These are phyloP conservation scores for Lactarius evosmus DNA, from an alignment of 768 basidiomycete genomes.

Conservation along the genomic window DNA sequence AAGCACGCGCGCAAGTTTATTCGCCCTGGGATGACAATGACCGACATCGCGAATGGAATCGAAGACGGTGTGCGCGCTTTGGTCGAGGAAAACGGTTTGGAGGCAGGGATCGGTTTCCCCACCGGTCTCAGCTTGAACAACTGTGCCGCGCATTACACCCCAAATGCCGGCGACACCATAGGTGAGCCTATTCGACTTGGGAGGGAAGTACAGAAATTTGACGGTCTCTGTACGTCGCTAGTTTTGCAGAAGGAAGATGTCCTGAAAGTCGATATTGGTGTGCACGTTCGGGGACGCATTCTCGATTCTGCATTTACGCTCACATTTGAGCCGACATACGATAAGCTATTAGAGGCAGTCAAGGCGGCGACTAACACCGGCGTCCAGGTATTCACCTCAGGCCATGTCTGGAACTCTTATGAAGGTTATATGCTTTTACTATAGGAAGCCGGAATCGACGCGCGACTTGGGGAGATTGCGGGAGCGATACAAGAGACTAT, in stretches of 20 bases:
- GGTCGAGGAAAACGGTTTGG: conserved; percentile 86
- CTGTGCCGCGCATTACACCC: conserved; percentile 95
- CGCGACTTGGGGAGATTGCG: conserved; percentile 87
- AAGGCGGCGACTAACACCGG: conserved; percentile 94
- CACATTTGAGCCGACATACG: conserved; percentile 84
- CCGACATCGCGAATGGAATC: conserved; percentile 88
- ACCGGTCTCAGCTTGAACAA: conserved; percentile 93
- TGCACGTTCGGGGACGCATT: conserved; percentile 96
- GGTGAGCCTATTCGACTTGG: conserved; percentile 45
- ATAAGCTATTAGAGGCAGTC: conserved; percentile 85
- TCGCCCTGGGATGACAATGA: conserved; percentile 91
- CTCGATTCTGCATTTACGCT: conserved; percentile 95
- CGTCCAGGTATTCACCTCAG: conserved; percentile 52
- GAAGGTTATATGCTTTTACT: not conserved
- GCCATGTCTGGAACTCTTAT: conserved; percentile 9
- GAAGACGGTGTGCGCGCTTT: conserved; percentile 89
- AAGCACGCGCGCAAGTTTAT: conserved; percentile 77
- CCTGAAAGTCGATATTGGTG: conserved; percentile 95
- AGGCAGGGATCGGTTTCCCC: conserved; percentile 91
- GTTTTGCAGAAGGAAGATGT: conserved; percentile 83
- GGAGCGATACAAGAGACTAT: conserved; percentile 95
- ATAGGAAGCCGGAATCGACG: conserved; percentile 96
- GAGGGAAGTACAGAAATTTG: not conserved
- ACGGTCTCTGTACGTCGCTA: conserved; percentile 34
- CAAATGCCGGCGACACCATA: conserved; percentile 86